These are phyloP conservation scores for Plasmodium cynomolgi DNA, from an alignment of 169 alveolate genomes.

Conservation along the genomic window DNA sequence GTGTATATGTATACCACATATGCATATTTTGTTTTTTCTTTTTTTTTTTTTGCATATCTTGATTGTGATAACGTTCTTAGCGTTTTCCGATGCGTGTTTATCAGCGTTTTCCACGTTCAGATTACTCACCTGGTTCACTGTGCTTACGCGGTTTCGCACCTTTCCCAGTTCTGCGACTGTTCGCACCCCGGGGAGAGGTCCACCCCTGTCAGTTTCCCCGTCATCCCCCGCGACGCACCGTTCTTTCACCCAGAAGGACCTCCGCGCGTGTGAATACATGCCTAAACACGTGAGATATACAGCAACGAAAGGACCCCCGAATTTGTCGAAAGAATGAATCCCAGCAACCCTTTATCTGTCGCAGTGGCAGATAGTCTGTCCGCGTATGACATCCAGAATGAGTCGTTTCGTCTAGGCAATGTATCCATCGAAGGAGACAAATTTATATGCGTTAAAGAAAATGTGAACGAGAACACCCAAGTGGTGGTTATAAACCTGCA, in stretches of 20 bases:
- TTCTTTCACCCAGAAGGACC: neutral
- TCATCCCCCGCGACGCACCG: neutral
- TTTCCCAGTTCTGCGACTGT: neutral
- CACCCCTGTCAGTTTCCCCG: neutral
- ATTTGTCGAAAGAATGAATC: conserved; percentile 72
- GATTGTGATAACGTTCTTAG: neutral
- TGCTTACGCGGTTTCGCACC: neutral
- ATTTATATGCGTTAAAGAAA: conserved; percentile 79
- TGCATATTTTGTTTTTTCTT: neutral
- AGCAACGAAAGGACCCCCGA: neutral
- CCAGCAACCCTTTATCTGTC: conserved; percentile 77
- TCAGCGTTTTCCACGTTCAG: neutral
- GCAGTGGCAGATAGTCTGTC: conserved; percentile 79
- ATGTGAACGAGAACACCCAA: conserved; percentile 75
- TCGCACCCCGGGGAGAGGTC: neutral
- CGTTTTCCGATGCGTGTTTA: neutral
- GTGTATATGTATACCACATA: neutral
- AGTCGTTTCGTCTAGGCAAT: conserved; percentile 79
- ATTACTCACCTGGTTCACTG: neutral
- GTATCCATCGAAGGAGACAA: conserved; percentile 80
- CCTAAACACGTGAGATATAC: neutral
- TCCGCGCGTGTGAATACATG: neutral
- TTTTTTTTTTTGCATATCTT: neutral
- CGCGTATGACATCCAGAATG: conserved; percentile 73
- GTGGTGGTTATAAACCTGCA: conserved; percentile 82